phyloP scores from a whole-genome alignment of 2,329 filamentous ascomycete species.

The Aspergillus oerlinghausenensis region DNA sequence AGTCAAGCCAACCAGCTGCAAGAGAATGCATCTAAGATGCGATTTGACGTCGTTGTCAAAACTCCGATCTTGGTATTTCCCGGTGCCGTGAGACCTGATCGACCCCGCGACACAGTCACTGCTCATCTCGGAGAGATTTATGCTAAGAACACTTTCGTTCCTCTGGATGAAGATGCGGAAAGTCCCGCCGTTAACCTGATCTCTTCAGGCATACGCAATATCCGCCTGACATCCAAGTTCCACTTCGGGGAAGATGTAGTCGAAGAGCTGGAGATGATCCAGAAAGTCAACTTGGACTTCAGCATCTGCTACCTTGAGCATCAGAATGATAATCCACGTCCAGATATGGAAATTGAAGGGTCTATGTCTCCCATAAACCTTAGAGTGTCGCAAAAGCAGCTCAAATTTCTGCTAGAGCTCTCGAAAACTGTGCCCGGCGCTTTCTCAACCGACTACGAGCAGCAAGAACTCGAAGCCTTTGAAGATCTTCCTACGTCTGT shows the following conservation, averaged over 20 bases:
- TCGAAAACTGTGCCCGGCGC: constrained; percentile 82
- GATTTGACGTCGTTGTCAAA: constrained; percentile 88
- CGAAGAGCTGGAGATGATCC: constrained; percentile 93
- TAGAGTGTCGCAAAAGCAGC: constrained; percentile 80
- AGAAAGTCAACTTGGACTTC: constrained; percentile 92
- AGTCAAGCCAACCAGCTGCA: constrained; percentile 92
- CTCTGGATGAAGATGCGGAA: constrained; percentile 70
- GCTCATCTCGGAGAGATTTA: constrained; percentile 97
- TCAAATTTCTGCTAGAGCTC: constrained; percentile 83
- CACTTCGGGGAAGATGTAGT: constrained; percentile 67
- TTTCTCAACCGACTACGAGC: constrained; percentile 70
- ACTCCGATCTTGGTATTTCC: constrained; percentile 97
- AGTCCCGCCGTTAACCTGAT: constrained; percentile 82
- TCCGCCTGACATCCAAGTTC: constrained; percentile 83
- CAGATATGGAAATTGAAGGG: constrained; percentile 87
- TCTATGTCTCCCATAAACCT: constrained; percentile 92
- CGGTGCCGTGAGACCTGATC: constrained; percentile 65
- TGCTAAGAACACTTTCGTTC: constrained; percentile 85
- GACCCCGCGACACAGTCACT: constrained; percentile 74
- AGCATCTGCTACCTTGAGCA: constrained; percentile 90
- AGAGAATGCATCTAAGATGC: constrained; percentile 81
- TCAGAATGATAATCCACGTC: constrained; percentile 67
- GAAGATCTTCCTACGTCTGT: constrained; percentile 63
- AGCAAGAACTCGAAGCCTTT: constrained; percentile 68
- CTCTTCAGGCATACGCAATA: constrained; percentile 84